phyloP scores from a whole-genome alignment of 768 basidiomycete species.

The Vararia minispora region DNA sequence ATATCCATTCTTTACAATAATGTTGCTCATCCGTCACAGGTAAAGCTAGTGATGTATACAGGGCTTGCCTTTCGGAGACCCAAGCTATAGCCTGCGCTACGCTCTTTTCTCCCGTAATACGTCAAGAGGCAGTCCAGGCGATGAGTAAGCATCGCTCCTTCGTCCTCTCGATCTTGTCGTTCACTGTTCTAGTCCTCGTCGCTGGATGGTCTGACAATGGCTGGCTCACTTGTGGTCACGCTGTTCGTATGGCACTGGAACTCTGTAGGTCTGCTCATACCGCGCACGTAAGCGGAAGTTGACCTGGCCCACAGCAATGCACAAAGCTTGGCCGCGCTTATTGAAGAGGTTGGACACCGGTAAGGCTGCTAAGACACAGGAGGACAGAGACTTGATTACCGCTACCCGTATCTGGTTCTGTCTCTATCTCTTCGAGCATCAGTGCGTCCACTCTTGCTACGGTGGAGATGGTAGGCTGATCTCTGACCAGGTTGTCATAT shows the following conservation, averaged over 20 bases:
- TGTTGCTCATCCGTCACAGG: constrained; percentile 29
- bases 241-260: constrained; percentile 96
- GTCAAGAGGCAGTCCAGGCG: constrained; percentile 84
- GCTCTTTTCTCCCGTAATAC: constrained; percentile 75
- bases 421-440: constrained; percentile 87
- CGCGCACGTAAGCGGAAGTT: not conserved
- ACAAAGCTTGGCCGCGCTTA: constrained; percentile 84
- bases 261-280: constrained; percentile 42
- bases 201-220: constrained; percentile 94
- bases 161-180: constrained; percentile 1
- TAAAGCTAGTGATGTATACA: constrained; percentile 62
- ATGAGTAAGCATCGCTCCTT: constrained; percentile 53
- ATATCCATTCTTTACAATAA: not conserved
- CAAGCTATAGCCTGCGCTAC: constrained; percentile 77
- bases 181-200: constrained; percentile 76
- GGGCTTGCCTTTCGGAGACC: constrained; percentile 72
- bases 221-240: constrained; percentile 92
- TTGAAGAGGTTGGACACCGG: constrained; percentile 65
- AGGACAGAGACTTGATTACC: constrained; percentile 71
- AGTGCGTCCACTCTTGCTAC: constrained; percentile 40
- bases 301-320: constrained; percentile 46
- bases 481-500: constrained; percentile 64
- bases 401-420: constrained; percentile 89
- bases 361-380: constrained; percentile 41
- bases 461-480: constrained; percentile 10